Evolutionary conservation across 495 filamentous ascomycete species (phyloP), one percentile per base, ranked within the genome.

Genomic region (Darksidea phi): DNA sequence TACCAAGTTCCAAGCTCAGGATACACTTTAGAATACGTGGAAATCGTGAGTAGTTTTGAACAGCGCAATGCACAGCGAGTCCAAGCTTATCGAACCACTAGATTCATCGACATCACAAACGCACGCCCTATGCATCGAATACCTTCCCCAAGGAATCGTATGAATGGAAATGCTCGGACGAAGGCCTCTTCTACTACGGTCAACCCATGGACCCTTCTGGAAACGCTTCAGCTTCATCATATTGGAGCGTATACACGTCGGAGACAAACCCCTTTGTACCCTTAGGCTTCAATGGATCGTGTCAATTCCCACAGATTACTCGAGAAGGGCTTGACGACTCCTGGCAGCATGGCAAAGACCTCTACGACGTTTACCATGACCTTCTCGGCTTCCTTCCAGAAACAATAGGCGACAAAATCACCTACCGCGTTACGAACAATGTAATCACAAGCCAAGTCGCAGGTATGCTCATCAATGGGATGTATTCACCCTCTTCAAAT

Each of bases 101-200:
- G 81, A 84, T 89, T 49, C 86, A 89, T 58, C 79, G 87, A 56
- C 87, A 90, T 66, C 86, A 89, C 67, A 88, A 89, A 71, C 79
- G 87, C 32, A 89, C 86, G 0, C 86, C 85, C 1, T 90, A 90
- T 64, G 79, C 81, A 6, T 77, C 77, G 41, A 90, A 88, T 67
- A 77, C 81, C 6, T 88, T 89, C 66, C 85, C 85, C 1, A 72
- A 80, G 11, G 87, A 89, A 68, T 72, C 80, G 11, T 82, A 83
- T 64, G 64, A 72, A n/a, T 90, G 85, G 86, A 70, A 84, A 69
- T 88, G 86, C 70, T 71, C 80, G 53, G 79, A 86, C 57, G 73
- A 80, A 59, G 79, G 73, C 6, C 75, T 88, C n/a, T 85, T 82
- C 71, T 82, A 79, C 70, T 85, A 84, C 67, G 82, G 83, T 25